Evolutionary conservation across 2,329 filamentous ascomycete species (phyloP).

Genomic region (Coniella vitis): DNA sequence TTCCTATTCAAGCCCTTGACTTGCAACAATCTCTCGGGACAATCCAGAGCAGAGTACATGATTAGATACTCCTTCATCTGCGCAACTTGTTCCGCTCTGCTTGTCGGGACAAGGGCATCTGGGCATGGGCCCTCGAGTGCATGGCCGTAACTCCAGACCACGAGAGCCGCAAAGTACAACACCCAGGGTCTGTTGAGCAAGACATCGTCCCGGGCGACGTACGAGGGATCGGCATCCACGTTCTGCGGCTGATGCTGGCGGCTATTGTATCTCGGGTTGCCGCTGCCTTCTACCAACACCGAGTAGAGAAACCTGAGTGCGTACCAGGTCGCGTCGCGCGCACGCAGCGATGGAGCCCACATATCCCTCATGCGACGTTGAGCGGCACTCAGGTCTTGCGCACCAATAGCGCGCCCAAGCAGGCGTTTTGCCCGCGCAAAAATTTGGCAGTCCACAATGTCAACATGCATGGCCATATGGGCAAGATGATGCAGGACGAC

Average conservation of each 20-base stretch:
- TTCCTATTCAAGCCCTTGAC: slow-evolving; percentile 76
- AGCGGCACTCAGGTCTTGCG: slow-evolving; percentile 72
- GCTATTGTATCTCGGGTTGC: slow-evolving; percentile 30
- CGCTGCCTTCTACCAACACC: slow-evolving; percentile 59
- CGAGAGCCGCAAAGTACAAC: slow-evolving; percentile 82
- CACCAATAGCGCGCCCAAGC: slow-evolving; percentile 76
- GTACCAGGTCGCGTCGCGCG: slow-evolving; percentile 87
- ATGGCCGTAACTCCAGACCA: slow-evolving; percentile 93
- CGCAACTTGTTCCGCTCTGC: slow-evolving; percentile 57
- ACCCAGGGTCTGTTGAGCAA: slow-evolving; percentile 92
- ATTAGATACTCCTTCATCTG: slow-evolving; percentile 77
- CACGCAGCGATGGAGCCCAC: slow-evolving; percentile 85
- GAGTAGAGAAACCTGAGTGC: slow-evolving; percentile 81
- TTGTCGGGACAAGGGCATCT: slow-evolving; percentile 43
- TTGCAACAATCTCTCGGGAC: slow-evolving; percentile 69
- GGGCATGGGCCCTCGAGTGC: slow-evolving; percentile 75
- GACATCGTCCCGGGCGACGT: slow-evolving; percentile 81
- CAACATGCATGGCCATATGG: slow-evolving; percentile 96
- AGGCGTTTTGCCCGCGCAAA: slow-evolving; percentile 83
- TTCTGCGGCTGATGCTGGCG: background rate
- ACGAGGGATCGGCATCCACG: slow-evolving; percentile 41
- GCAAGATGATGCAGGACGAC: slow-evolving; percentile 89
- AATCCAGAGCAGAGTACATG: slow-evolving; percentile 62
- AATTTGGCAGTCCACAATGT: slow-evolving; percentile 96
- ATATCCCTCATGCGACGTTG: slow-evolving; percentile 76